Conservation (phyloP, 345 rosid species). For the Salix dunnii region DNA sequence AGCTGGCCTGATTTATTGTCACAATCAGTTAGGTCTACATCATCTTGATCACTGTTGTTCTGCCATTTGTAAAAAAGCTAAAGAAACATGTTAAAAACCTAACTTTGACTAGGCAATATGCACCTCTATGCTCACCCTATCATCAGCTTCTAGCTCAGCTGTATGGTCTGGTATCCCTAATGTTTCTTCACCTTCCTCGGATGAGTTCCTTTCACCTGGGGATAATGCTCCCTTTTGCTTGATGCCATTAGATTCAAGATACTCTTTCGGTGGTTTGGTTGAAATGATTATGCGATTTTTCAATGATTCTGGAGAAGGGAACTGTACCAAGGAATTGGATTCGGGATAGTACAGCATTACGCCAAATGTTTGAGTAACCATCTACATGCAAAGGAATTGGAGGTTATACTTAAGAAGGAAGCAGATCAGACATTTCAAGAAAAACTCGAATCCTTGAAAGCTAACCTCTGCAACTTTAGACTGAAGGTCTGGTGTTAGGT, state of each 20-base stretch:
- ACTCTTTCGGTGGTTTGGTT: slow-evolving; percentile 94
- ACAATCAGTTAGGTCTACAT: slow-evolving; percentile 8
- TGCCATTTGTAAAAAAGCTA: slow-evolving; percentile 10
- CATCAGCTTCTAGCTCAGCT: slow-evolving; percentile 13
- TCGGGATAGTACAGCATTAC: slow-evolving; percentile 69
- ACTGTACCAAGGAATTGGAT: slow-evolving; percentile 61
- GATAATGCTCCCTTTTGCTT: slow-evolving; percentile 30
- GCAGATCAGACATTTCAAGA: background rate
- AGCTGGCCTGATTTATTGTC: slow-evolving; percentile 4
- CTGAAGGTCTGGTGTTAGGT: slow-evolving; percentile 73
- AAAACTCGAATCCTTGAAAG: slow-evolving; percentile 12
- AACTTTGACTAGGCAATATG: background rate
- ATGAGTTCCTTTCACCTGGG: slow-evolving; percentile 24
- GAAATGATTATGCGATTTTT: slow-evolving; percentile 71
- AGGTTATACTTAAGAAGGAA: background rate
- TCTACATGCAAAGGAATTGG: slow-evolving; percentile 38
- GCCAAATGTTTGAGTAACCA: slow-evolving; percentile 72
- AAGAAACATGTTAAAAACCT: background rate
- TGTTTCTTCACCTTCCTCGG: slow-evolving; percentile 46
- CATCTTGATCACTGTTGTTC: slow-evolving; percentile 33
- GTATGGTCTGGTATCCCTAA: slow-evolving; percentile 1
- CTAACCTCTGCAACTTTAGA: slow-evolving; percentile 80
- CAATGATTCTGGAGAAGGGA: slow-evolving; percentile 71
- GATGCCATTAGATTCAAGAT: slow-evolving; percentile 45
- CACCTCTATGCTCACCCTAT: slow-evolving; percentile 15